Percentiles rank a stretch among this genome's conserved stretches.
Evolutionary conservation across 208 protist genomes (phyloP).

Genomic region (Porcisia hertigi): DNA sequence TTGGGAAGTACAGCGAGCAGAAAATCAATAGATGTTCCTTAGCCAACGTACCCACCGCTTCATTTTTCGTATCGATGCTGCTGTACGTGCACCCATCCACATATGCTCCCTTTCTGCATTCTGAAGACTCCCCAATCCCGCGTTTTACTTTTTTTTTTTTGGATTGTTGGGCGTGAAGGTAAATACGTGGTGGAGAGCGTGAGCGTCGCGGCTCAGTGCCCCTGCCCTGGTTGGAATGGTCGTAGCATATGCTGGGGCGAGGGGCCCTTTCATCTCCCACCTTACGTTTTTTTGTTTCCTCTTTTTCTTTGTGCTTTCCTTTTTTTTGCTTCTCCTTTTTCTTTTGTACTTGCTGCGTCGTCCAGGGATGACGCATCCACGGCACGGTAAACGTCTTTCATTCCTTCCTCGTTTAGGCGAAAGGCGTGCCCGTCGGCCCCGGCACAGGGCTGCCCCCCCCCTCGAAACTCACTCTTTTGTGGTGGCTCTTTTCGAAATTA

Average conservation of each 20-base stretch:
- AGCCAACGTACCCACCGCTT: not conserved
- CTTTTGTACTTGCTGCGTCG: not conserved
- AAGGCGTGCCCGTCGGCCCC: not conserved
- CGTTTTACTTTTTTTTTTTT: constrained; percentile 1
- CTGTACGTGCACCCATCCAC: not conserved
- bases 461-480: not conserved
- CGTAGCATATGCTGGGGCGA: not conserved
- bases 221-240: not conserved
- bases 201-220: not conserved
- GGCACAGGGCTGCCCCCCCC: not conserved
- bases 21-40: not conserved
- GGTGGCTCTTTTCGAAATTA: not conserved
- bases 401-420: not conserved
- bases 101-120: not conserved
- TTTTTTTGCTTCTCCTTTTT: constrained; percentile 7
- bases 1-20: not conserved
- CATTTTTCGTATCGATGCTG: not conserved
- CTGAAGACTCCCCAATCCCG: not conserved
- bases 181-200: not conserved
- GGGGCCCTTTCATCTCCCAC: not conserved
- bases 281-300: not conserved
- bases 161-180: not conserved
- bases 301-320: constrained; percentile 10
- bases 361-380: not conserved
- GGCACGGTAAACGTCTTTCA: not conserved